Percentiles rank a stretch among this genome's conserved stretches.
These are phyloP conservation scores for Trypanosoma mega DNA, from an alignment of 208 protist species.

Conservation along the genomic window DNA sequence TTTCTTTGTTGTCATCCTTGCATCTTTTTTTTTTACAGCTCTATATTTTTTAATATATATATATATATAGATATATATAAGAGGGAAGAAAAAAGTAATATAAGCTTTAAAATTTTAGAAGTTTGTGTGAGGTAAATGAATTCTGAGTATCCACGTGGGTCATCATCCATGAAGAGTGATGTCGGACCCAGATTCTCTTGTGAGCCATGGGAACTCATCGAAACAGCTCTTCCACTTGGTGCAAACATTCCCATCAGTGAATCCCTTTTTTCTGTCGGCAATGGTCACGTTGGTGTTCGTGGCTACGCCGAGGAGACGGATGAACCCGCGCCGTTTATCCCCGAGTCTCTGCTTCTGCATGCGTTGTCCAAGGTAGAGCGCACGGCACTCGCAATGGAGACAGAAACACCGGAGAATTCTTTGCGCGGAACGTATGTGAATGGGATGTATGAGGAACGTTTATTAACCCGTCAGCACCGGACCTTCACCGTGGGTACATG, in stretches of 20 bases:
- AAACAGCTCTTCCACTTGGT: constrained; percentile 42
- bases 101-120: no score
- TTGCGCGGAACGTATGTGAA: constrained; percentile 56
- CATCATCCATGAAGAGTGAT: not conserved
- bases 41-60: not conserved
- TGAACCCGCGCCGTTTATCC: not conserved
- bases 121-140: not conserved
- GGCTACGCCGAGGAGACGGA: constrained; percentile 71
- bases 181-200: not conserved
- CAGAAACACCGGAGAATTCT: constrained; percentile 7
- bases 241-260: constrained; percentile 61
- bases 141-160: not conserved
- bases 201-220: constrained; percentile 60
- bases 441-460: constrained; percentile 73
- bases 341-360: not conserved
- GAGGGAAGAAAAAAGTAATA: no score
- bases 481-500: constrained; percentile 38
- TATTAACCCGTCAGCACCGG: constrained; percentile 30
- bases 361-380: not conserved
- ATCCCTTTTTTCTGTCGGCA: constrained; percentile 79
- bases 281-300: constrained; percentile 78
- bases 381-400: constrained; percentile 7
- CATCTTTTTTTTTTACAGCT: not conserved
- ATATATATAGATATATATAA: constrained; percentile 20
- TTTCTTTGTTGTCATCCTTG: not conserved